Percentiles rank a stretch among this genome's conserved stretches.
Conservation (phyloP, 2,329 filamentous ascomycete species). For the Penicillium sp. region DNA sequence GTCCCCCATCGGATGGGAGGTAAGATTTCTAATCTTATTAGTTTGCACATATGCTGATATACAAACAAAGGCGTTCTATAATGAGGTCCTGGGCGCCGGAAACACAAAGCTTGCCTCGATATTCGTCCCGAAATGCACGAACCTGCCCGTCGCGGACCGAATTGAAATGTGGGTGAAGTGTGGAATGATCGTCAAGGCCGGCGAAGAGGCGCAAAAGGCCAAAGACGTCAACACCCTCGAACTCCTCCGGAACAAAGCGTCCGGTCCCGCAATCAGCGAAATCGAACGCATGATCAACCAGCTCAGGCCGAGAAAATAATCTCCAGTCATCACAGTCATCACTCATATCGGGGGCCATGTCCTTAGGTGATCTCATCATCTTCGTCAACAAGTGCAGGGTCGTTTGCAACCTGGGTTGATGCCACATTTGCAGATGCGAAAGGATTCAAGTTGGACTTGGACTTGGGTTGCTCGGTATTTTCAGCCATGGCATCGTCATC, state of each 20-base stretch:
- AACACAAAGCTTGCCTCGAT: slow-evolving; percentile 78
- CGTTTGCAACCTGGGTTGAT: slow-evolving; percentile 22
- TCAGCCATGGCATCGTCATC: slow-evolving; percentile 33
- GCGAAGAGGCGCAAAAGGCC: slow-evolving; percentile 79
- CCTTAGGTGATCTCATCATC: slow-evolving; percentile 45
- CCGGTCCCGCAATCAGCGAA: slow-evolving; percentile 65
- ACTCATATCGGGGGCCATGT: slow-evolving; percentile 5
- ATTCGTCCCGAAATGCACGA: slow-evolving; percentile 84
- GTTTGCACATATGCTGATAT: slow-evolving; percentile 27
- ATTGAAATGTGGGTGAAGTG: slow-evolving; percentile 97
- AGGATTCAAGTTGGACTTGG: slow-evolving; percentile 9
- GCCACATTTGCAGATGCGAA: slow-evolving; percentile 10
- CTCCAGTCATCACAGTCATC: slow-evolving; percentile 13
- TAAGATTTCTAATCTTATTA: slow-evolving; percentile 43
- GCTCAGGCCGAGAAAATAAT: slow-evolving; percentile 44
- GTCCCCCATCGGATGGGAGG: slow-evolving; percentile 94
- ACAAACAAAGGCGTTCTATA: slow-evolving; percentile 77
- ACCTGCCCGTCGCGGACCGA: slow-evolving; percentile 61
- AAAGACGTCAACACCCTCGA: slow-evolving; percentile 75
- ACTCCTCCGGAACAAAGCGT: slow-evolving; percentile 68
- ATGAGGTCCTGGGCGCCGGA: slow-evolving; percentile 79
- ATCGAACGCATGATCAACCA: slow-evolving; percentile 72
- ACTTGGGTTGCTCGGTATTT: slow-evolving; percentile 18
- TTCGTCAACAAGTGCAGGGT: slow-evolving; percentile 32
- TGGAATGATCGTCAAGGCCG: slow-evolving; percentile 80